Conservation (phyloP, 176 grass and related monocot species). For the Eleusine indica region DNA sequence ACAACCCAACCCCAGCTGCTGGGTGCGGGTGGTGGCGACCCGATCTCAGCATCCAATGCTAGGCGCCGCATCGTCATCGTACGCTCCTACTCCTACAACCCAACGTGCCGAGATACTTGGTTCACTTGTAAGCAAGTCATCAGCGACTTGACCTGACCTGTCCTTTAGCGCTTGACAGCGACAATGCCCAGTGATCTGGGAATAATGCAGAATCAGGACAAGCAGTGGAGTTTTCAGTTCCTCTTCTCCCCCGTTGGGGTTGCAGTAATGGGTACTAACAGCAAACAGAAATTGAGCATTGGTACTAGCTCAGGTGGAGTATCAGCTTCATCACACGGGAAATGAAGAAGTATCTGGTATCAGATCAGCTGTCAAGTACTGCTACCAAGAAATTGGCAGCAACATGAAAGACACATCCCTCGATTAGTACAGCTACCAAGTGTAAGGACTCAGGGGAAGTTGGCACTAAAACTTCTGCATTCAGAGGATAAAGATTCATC, state of each 20-base stretch:
- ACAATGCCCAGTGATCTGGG: neutral
- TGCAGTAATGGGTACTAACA: neutral
- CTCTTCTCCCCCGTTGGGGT: neutral
- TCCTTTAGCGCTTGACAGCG: neutral
- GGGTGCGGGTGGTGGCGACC: neutral
- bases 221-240: neutral
- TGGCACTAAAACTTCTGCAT: slow-evolving; percentile 60
- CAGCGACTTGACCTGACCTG: neutral
- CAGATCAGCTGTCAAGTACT: slow-evolving; percentile 10
- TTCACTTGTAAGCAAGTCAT: slow-evolving; percentile 39
- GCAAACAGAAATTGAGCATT: slow-evolving; percentile 21
- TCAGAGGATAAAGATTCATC: slow-evolving; percentile 74
- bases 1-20: neutral
- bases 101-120: neutral
- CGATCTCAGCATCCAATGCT: slow-evolving; percentile 50
- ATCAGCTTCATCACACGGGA: neutral
- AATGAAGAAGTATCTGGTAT: no score
- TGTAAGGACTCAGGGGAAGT: neutral
- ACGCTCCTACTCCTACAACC: neutral
- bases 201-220: neutral
- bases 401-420: slow-evolving; percentile 18
- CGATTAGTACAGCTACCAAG: slow-evolving; percentile 16
- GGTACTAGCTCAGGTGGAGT: slow-evolving; percentile 13
- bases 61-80: neutral
- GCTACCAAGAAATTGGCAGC: slow-evolving; percentile 25